Conservation (phyloP, 1,284 basidiomycete genomes). For the Thecaphora thlaspeos region DNA sequence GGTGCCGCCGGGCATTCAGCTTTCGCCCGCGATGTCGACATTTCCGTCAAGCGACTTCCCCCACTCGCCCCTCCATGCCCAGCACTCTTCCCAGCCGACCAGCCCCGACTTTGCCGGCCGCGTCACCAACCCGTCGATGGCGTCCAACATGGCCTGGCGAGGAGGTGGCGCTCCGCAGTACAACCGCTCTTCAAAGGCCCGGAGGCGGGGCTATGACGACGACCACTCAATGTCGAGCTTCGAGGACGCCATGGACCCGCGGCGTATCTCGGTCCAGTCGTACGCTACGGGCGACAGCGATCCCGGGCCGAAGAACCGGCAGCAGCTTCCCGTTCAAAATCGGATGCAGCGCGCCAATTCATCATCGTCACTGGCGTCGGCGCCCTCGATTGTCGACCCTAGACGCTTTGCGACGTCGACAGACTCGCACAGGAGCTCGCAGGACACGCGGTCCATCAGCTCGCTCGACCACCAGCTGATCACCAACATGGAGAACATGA, state of each 20-base stretch:
- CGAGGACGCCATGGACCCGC: constrained; percentile 34
- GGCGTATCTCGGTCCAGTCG: constrained; percentile 45
- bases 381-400: constrained; percentile 32
- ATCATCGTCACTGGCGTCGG: constrained; percentile 39
- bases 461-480: constrained; percentile 52
- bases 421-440: constrained; percentile 32
- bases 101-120: constrained; percentile 25
- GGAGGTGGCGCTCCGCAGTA: constrained; percentile 23
- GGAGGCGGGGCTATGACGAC: constrained; percentile 36
- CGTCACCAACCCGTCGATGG: constrained; percentile 13
- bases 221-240: constrained; percentile 44
- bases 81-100: constrained; percentile 6
- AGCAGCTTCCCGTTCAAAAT: constrained; percentile 19
- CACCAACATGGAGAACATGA: constrained; percentile 52
- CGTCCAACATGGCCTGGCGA: constrained; percentile 34
- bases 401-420: constrained; percentile 32
- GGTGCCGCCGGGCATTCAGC: constrained; percentile 20
- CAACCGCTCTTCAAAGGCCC: constrained; percentile 24
- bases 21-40: constrained; percentile 32
- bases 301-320: constrained; percentile 36
- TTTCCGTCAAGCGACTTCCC: constrained; percentile 28
- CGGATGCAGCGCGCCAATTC: constrained; percentile 42
- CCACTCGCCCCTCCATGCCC: constrained; percentile 25
- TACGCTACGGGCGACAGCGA: constrained; percentile 49
- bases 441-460: constrained; percentile 38